Evolutionary conservation across 2,329 filamentous ascomycete genomes (phyloP).

Genomic region (Cladophialophora carrionii): DNA sequence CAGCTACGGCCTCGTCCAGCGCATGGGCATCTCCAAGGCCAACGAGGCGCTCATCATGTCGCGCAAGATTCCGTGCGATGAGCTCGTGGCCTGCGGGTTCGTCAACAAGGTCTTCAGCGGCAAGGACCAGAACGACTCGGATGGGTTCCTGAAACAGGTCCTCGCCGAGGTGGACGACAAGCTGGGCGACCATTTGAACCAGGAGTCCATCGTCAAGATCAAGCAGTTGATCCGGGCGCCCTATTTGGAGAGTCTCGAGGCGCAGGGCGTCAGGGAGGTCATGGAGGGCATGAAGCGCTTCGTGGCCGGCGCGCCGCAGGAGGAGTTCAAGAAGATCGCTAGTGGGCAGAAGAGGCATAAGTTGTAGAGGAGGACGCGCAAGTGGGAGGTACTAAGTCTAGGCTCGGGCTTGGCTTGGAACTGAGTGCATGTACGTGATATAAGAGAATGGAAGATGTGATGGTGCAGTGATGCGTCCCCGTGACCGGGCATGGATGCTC

Average conservation of each 20-base stretch:
- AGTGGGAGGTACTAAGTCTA: not conserved
- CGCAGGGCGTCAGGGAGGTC: constrained; percentile 79
- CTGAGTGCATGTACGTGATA: not conserved
- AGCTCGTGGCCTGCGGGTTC: constrained; percentile 76
- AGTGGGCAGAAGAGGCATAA: constrained; percentile 93
- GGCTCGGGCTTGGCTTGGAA: not conserved
- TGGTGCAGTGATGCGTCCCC: not conserved
- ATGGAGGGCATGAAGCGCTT: constrained; percentile 85
- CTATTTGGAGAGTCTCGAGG: constrained; percentile 72
- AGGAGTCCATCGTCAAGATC: constrained; percentile 77
- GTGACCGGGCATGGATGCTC: not conserved
- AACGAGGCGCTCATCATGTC: constrained; percentile 95
- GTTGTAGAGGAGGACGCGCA: constrained; percentile 58
- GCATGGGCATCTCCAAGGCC: constrained; percentile 78
- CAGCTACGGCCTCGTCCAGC: constrained; percentile 74
- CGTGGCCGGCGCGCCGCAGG: constrained; percentile 76
- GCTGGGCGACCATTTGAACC: constrained; percentile 77
- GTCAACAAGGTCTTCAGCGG: constrained; percentile 79
- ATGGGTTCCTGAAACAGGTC: constrained; percentile 71
- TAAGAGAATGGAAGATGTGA: not conserved
- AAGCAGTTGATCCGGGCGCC: constrained; percentile 80
- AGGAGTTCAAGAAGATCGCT: constrained; percentile 84
- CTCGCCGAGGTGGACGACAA: constrained; percentile 78
- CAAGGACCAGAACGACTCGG: constrained; percentile 63
- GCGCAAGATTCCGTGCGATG: constrained; percentile 71